These are phyloP conservation scores for Phytophthora syringae DNA, from an alignment of 352 stramenopile genomes.

Conservation along the genomic window DNA sequence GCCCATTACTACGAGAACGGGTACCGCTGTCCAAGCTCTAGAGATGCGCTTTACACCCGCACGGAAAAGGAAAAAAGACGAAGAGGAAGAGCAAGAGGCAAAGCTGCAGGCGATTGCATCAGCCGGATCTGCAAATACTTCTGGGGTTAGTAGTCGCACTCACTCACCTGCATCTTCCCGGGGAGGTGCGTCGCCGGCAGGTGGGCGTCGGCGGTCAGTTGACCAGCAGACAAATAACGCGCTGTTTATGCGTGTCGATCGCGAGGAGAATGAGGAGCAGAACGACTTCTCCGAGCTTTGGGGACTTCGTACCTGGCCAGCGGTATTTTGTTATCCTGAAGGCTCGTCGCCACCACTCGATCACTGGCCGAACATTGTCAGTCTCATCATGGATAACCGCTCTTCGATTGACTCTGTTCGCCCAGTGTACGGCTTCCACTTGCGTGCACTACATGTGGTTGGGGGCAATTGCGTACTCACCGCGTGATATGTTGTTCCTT, in stretches of 20 bases:
- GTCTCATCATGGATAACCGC: constrained; percentile 87
- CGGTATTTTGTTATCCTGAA: constrained; percentile 85
- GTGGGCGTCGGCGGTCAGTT: constrained; percentile 32
- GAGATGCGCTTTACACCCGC: constrained; percentile 43
- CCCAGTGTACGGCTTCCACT: constrained; percentile 51
- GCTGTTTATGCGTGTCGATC: constrained; percentile 63
- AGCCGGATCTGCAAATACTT: constrained; percentile 20
- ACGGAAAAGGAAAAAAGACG: constrained; percentile 42
- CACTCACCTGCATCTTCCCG: constrained; percentile 40
- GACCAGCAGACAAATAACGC: constrained; percentile 38
- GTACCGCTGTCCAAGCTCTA: constrained; percentile 74
- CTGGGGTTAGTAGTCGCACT: constrained; percentile 30
- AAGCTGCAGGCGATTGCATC: constrained; percentile 29
- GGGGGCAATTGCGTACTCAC: neutral
- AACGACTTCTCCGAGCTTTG: constrained; percentile 84
- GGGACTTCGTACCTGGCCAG: constrained; percentile 80
- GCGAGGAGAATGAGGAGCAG: constrained; percentile 66
- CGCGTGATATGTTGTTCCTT: neutral
- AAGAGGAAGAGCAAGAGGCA: constrained; percentile 30
- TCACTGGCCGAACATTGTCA: constrained; percentile 90
- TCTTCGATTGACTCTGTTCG: constrained; percentile 54
- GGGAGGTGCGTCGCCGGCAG: constrained; percentile 28
- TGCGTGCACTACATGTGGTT: neutral
- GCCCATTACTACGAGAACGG: constrained; percentile 80
- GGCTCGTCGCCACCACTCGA: constrained; percentile 53